Evolutionary conservation across 2,329 filamentous ascomycete species (phyloP).

Genomic region (Cercospora sp.): DNA sequence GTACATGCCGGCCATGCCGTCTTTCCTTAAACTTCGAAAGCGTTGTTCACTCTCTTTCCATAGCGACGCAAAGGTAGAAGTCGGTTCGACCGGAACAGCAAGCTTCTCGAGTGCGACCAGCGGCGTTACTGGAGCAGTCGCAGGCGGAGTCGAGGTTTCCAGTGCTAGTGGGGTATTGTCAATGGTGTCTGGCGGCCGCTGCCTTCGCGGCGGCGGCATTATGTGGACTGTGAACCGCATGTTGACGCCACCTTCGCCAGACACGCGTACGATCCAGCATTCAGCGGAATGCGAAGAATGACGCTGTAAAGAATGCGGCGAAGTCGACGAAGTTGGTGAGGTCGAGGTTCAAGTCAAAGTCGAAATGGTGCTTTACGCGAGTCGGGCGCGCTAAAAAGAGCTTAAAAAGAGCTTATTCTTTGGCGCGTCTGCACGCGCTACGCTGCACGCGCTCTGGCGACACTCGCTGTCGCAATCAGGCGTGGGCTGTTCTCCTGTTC

Average conservation of each 20-base stretch:
- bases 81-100: constrained; percentile 3
- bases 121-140: neutral
- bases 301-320: neutral
- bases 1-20: constrained; percentile 7
- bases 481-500: neutral
- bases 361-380: neutral
- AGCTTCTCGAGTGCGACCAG: neutral
- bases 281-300: neutral
- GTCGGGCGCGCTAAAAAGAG: neutral
- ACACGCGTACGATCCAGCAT: neutral
- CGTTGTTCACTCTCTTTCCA: constrained; percentile 11
- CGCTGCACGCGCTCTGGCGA: neutral
- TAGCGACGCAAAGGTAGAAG: constrained; percentile 1
- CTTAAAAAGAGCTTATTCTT: neutral
- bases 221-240: constrained; percentile 17
- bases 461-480: neutral
- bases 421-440: neutral
- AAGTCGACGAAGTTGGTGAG: neutral
- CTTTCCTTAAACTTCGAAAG: constrained; percentile 2
- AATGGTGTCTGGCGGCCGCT: neutral
- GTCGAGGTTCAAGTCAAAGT: neutral
- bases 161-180: neutral
- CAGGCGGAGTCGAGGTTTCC: neutral
- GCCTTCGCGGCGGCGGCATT: constrained; percentile 9
- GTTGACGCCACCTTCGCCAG: neutral